Evolutionary conservation across 192 early-diverging fungal species (phyloP).

Genomic region (Backusella luteola): DNA sequence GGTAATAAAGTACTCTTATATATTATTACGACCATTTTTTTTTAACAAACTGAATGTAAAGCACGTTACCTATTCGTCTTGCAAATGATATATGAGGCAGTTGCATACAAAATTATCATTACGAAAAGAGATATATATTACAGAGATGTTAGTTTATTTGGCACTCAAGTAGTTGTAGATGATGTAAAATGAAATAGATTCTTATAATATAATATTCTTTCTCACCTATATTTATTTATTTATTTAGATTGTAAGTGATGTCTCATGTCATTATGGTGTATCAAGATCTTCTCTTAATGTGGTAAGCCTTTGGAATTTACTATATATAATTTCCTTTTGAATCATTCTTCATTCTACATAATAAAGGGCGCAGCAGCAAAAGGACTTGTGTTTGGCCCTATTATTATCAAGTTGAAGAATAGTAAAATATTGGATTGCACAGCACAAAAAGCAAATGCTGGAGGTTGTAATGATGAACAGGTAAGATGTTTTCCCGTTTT

Average conservation of each 20-base stretch:
- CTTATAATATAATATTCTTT: neutral
- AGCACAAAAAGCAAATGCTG: neutral
- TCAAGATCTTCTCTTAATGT: slow-evolving; percentile 23
- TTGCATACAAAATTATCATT: slow-evolving; percentile 22
- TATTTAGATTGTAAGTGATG: slow-evolving; percentile 28
- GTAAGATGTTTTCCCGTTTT: neutral
- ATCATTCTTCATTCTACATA: too few species aligned
- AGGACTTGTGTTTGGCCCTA: slow-evolving; percentile 30
- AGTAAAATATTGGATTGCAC: slow-evolving; percentile 17
- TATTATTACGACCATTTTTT: neutral
- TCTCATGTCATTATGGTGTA: slow-evolving; percentile 22
- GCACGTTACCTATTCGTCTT: slow-evolving; percentile 28
- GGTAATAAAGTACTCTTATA: neutral
- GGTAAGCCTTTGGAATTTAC: slow-evolving; percentile 3
- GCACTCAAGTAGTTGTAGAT: slow-evolving; percentile 16
- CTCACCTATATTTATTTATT: neutral
- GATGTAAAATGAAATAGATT: slow-evolving; percentile 8
- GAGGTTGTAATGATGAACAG: neutral
- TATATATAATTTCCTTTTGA: neutral
- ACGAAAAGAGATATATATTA: slow-evolving; percentile 38
- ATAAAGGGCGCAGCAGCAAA: slow-evolving; percentile 25
- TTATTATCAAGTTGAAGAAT: slow-evolving; percentile 24
- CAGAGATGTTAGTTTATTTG: slow-evolving; percentile 29
- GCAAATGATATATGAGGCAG: slow-evolving; percentile 31
- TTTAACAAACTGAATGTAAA: neutral